Evolutionary conservation across 2,329 filamentous ascomycete genomes (phyloP).

Genomic region (Apiospora phragmitis): DNA sequence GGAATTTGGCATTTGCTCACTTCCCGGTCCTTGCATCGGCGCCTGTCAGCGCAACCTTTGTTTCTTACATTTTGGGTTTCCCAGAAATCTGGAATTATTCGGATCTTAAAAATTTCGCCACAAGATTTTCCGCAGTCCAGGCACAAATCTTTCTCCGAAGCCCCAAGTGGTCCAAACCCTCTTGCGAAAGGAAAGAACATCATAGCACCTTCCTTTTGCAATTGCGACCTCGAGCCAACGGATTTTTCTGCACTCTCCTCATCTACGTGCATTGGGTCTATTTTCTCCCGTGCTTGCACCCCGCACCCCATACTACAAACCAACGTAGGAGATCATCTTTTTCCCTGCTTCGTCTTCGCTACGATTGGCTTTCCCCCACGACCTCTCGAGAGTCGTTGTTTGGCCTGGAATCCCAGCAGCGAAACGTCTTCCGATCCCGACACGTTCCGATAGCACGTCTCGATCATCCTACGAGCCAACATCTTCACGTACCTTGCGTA

Average conservation of each 20-base stretch:
- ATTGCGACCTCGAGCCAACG: slow-evolving; percentile 1
- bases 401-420: not conserved
- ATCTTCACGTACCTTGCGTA: not conserved
- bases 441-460: not conserved
- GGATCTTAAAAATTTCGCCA: not conserved
- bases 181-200: not conserved
- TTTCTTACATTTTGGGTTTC: not conserved
- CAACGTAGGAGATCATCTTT: not conserved
- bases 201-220: not conserved
- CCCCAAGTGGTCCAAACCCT: not conserved
- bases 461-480: not conserved
- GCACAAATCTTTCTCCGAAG: slow-evolving; percentile 1
- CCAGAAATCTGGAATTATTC: not conserved
- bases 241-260: not conserved
- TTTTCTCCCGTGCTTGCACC: not conserved
- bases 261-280: not conserved
- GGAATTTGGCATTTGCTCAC: slow-evolving; percentile 1
- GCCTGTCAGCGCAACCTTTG: not conserved
- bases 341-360: not conserved
- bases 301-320: slow-evolving; percentile 7
- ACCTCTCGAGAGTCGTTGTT: not conserved
- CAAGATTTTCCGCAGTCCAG: slow-evolving; percentile 4
- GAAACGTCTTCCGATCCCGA: not conserved
- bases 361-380: not conserved
- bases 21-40: not conserved